A percentile compares a stretch with the other conserved stretches of the same genome.
Evolutionary conservation across 2,329 filamentous ascomycete species (phyloP).

Genomic region (Aspergillus calidoustus): DNA sequence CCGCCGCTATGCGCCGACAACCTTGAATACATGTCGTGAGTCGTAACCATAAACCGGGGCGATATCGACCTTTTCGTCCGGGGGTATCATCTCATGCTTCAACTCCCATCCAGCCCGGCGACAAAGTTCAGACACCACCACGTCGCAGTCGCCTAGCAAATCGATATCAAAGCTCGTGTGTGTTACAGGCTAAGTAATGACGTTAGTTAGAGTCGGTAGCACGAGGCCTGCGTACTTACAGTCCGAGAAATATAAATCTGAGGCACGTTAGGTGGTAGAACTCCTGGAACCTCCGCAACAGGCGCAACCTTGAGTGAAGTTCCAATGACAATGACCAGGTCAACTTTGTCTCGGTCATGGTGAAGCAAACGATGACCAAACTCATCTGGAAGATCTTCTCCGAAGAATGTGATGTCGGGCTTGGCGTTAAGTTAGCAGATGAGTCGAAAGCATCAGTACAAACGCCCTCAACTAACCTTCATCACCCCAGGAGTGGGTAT

Average conservation of each 20-base stretch:
- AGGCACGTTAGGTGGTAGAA: constrained; percentile 76
- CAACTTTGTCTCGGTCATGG: constrained; percentile 77
- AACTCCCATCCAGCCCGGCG: constrained; percentile 80
- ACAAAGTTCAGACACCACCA: constrained; percentile 85
- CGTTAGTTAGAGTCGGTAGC: constrained; percentile 12
- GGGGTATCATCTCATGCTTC: constrained; percentile 80
- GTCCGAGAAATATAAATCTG: constrained; percentile 89
- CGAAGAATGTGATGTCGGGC: constrained; percentile 98
- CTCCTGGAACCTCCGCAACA: constrained; percentile 87
- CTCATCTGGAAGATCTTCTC: constrained; percentile 81
- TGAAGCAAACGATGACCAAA: constrained; percentile 83
- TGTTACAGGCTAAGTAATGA: constrained; percentile 64
- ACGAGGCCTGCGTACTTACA: constrained; percentile 45
- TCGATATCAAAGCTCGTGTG: constrained; percentile 98
- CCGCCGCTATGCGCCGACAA: constrained; percentile 45
- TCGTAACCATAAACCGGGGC: constrained; percentile 52
- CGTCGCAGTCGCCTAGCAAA: constrained; percentile 91
- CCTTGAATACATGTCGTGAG: constrained; percentile 50
- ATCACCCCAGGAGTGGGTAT: constrained; percentile 77
- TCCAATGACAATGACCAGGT: constrained; percentile 93
- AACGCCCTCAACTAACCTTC: constrained; percentile 57
- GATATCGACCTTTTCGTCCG: constrained; percentile 65
- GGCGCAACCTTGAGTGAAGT: constrained; percentile 95
- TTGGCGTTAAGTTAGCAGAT: constrained; percentile 30
- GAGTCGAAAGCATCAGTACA: not conserved